These are phyloP conservation scores for Cyberlindnera bimundalis DNA, from an alignment of 805 yeast genomes.

Conservation along the genomic window DNA sequence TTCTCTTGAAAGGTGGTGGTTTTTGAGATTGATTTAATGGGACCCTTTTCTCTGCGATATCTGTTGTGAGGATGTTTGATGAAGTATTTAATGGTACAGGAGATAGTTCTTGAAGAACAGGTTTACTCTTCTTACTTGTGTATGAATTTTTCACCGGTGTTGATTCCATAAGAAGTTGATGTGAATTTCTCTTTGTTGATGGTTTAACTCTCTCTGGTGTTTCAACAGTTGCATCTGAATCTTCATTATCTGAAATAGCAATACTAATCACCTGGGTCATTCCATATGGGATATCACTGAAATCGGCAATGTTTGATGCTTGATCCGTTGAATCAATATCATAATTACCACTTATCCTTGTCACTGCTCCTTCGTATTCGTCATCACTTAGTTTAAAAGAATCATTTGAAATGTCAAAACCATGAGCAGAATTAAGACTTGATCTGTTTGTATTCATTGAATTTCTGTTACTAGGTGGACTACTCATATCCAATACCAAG, in stretches of 20 bases:
- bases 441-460: conserved; percentile 4
- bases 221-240: conserved; percentile 17
- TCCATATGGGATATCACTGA: conserved; percentile 23
- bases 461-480: conserved; percentile 5
- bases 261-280: conserved; percentile 20
- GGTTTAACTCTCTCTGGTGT: conserved; percentile 15
- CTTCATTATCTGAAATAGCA: conserved; percentile 27
- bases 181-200: conserved; percentile 10
- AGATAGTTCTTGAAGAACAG: conserved; percentile 21
- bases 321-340: conserved; percentile 7
- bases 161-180: conserved; percentile 6
- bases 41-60: conserved; percentile 24
- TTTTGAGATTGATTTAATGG: conserved; percentile 16
- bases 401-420: conserved; percentile 27
- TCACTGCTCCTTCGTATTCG: conserved; percentile 13
- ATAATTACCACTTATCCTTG: not conserved
- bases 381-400: conserved; percentile 25
- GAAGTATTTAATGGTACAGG: conserved; percentile 8
- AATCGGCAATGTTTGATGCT: conserved; percentile 10
- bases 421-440: conserved; percentile 6
- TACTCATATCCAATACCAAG: conserved; percentile 19
- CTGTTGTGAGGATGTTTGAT: conserved; percentile 11
- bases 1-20: conserved; percentile 22
- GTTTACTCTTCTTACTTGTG: conserved; percentile 13
- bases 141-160: conserved; percentile 9